Evolutionary conservation across 1,284 basidiomycete species (phyloP).

Genomic region (Pseudozyma sp.): DNA sequence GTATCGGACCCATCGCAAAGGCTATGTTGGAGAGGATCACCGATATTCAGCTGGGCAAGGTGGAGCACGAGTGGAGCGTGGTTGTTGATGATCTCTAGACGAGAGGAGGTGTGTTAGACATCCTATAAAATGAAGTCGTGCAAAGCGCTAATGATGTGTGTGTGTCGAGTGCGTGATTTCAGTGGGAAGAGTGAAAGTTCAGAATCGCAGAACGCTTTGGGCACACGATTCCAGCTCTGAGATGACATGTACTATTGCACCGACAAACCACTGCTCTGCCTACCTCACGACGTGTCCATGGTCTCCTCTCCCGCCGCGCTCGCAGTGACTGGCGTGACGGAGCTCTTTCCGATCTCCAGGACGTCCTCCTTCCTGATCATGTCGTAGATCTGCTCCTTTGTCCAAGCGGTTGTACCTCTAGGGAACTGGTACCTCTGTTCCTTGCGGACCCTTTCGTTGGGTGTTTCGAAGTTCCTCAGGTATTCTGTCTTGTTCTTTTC

Average conservation of each 20-base stretch:
- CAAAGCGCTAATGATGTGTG: background rate
- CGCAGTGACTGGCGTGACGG: slow-evolving; percentile 11
- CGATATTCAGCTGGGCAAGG: slow-evolving; percentile 88
- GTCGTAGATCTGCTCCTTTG: slow-evolving; percentile 63
- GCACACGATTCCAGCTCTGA: background rate
- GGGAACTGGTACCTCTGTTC: slow-evolving; percentile 69
- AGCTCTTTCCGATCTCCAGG: slow-evolving; percentile 47
- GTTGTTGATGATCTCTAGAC: slow-evolving; percentile 40
- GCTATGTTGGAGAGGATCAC: slow-evolving; percentile 84
- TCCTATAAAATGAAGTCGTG: background rate
- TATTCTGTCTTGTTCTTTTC: slow-evolving; percentile 64
- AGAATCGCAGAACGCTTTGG: too few relatives aligned
- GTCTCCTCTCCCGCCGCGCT: slow-evolving; percentile 32
- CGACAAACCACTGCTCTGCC: too few relatives aligned
- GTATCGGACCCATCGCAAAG: slow-evolving; percentile 85
- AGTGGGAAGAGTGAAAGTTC: too few relatives aligned
- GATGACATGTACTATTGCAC: background rate
- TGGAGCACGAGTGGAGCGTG: slow-evolving; percentile 83
- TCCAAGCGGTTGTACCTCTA: slow-evolving; percentile 81
- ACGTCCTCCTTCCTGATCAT: slow-evolving; percentile 74
- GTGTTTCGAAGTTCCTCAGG: slow-evolving; percentile 63
- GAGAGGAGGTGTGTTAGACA: background rate
- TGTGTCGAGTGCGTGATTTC: too few relatives aligned
- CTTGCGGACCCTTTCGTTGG: slow-evolving; percentile 65
- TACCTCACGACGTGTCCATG: slow-evolving; percentile 45